Base-by-base conservation (phyloP, 2,329 filamentous ascomycete species). In the Diaporthe nobilis region DNA sequence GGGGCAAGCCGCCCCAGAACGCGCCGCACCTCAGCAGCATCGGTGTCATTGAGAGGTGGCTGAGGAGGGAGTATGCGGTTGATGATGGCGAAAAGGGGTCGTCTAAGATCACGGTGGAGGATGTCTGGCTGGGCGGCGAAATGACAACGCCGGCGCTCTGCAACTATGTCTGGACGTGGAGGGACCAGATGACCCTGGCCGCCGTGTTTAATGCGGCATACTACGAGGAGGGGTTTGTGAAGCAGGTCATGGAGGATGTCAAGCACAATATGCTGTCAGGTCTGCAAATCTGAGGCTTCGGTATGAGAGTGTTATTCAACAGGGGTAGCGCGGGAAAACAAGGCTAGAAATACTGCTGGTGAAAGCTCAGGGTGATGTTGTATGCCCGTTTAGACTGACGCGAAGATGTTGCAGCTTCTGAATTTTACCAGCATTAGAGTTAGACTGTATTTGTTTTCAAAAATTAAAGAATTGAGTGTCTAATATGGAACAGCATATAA, bases 71-170 rank as follows among this genome's bases (percentile, higher is more conserved):
- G 15, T 57, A 71, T 10, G 15, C 31, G 12, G 34, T 57, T 4
- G 34, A 71, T 51, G 15, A 17, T 3, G 67, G 44, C 31, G 10
- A 57, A 71, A 22, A 34, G 49, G 31, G 31, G 31, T 31, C 31
- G 17, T 42, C 67, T 3, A 57, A 9, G 34, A 15, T 71, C 2
- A 25, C 7, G 34, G 49, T 71, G 37, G 51, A 57, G 37, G 67
- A 57, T 17, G 67, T 71, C n/a, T 71, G 51, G 67, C 9, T 71
- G n/a, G 65, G 65, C 13, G 34, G 65, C 49, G 49, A 55, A 34
- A 57, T 44, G 42, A 68, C 53, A 12, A 68, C 47, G 8, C 63
- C 47, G n/a, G 28, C 28, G 22, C 44, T 68, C 22, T 71, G 67
- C 25, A 57, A 51, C n/a, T 51, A 71, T 22, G 67, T 57, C 39